phyloP scores from a whole-genome alignment of 306 rosid species.

The Cicer bijugum region DNA sequence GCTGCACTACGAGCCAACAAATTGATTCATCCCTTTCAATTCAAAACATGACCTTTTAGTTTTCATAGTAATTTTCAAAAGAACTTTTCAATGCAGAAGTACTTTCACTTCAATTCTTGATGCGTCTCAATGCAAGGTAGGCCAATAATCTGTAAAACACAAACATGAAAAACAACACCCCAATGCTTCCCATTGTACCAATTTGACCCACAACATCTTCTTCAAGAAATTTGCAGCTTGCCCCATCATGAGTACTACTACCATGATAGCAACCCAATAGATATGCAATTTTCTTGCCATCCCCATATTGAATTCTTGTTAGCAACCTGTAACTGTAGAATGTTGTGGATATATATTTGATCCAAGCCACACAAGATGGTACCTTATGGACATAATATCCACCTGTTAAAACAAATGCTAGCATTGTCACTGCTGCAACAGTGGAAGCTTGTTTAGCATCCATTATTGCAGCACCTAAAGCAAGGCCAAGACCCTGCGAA shows the following conservation, averaged over 20 bases:
- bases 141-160: slow-evolving; percentile 81
- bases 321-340: slow-evolving; percentile 73
- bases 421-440: slow-evolving; percentile 78
- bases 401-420: slow-evolving; percentile 85
- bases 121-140: slow-evolving; percentile 74
- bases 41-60: slow-evolving; percentile 5
- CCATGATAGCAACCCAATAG: slow-evolving; percentile 62
- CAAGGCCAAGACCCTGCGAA: slow-evolving; percentile 94
- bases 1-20: slow-evolving; percentile 38
- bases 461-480: slow-evolving; percentile 85
- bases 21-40: slow-evolving; percentile 42
- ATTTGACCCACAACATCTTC: slow-evolving; percentile 83
- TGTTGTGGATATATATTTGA: slow-evolving; percentile 76
- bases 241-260: slow-evolving; percentile 21
- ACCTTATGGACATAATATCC: slow-evolving; percentile 88
- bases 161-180: slow-evolving; percentile 71
- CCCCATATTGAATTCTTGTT: slow-evolving; percentile 73
- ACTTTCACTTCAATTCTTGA: slow-evolving; percentile 52
- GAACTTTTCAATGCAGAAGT: background rate
- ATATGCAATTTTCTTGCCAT: slow-evolving; percentile 59
- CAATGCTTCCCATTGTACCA: slow-evolving; percentile 59
- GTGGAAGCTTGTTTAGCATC: slow-evolving; percentile 93
- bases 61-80: background rate
- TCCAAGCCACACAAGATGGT: slow-evolving; percentile 76
- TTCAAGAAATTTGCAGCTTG: slow-evolving; percentile 69